A percentile compares a stretch with the other conserved stretches of the same genome.
Conservation (phyloP, 768 basidiomycete species). For the Amanita rubescens region DNA sequence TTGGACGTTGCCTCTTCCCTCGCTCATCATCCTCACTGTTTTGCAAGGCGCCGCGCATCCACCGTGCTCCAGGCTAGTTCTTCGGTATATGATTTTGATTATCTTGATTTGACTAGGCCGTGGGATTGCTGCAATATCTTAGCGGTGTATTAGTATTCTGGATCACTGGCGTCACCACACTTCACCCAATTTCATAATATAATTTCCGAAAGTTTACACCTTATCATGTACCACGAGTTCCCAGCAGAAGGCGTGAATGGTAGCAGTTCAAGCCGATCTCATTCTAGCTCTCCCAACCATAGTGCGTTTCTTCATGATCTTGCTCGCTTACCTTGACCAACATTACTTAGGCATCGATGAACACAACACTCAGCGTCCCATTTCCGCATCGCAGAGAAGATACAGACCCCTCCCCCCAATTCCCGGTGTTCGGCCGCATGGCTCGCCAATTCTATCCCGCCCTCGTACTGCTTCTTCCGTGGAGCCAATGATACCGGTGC, state of each 20-base stretch:
- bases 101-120: background rate
- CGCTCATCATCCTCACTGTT: background rate
- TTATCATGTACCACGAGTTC: background rate
- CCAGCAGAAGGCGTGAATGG: background rate
- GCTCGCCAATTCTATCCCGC: background rate
- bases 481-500: background rate
- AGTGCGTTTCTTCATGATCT: background rate
- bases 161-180: background rate
- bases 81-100: background rate
- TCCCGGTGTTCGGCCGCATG: background rate
- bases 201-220: background rate
- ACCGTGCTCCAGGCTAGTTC: background rate
- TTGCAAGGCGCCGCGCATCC: background rate
- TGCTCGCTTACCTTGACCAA: too few relatives aligned
- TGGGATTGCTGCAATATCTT: background rate
- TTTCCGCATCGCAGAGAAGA: background rate
- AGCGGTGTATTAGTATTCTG: background rate
- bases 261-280: background rate
- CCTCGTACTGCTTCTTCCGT: background rate
- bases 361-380: slow-evolving; percentile 2
- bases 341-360: background rate
- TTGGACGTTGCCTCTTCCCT: background rate
- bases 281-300: background rate
- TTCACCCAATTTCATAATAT: background rate
- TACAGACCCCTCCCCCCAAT: background rate